These are phyloP conservation scores for Croton setiger DNA, from an alignment of 441 rosid species.

Conservation along the genomic window DNA sequence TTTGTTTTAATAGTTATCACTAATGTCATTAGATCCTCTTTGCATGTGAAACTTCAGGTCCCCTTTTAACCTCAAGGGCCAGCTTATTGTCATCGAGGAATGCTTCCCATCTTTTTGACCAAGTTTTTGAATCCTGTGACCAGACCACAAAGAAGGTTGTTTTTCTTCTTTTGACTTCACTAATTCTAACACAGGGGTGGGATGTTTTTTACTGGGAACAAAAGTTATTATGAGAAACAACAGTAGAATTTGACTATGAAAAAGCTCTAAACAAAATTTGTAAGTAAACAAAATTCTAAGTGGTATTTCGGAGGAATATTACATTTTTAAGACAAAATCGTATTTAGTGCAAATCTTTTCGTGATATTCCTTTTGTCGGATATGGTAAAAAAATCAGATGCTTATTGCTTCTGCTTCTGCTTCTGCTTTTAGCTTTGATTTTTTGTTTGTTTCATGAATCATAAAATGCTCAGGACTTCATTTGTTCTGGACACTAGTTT, in stretches of 20 bases:
- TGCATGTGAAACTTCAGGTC: neutral
- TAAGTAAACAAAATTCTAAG: neutral
- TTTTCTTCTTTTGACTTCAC: neutral
- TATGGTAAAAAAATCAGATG: constrained; percentile 12
- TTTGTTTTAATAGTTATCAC: neutral
- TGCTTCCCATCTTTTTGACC: neutral
- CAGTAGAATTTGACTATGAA: neutral
- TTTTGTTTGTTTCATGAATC: constrained; percentile 10
- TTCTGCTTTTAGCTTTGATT: constrained; percentile 8
- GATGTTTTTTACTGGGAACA: neutral
- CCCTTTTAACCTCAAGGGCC: neutral
- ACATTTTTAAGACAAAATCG: neutral
- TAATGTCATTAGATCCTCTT: neutral
- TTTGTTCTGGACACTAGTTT: neutral
- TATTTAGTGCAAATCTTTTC: constrained; percentile 15
- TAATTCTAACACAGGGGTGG: neutral
- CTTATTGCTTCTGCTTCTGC: constrained; percentile 4
- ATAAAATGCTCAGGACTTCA: constrained; percentile 18
- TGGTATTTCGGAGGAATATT: neutral
- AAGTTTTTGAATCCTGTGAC: neutral
- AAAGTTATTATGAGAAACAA: neutral
- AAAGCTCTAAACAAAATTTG: neutral
- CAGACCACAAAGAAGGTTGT: neutral
- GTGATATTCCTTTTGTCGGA: constrained; percentile 18
- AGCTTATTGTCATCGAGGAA: neutral